A percentile compares a stretch with the other conserved stretches of the same genome.
These are phyloP conservation scores for Suhomyces anneliseae DNA, from an alignment of 1,139 yeast species.

Conservation along the genomic window DNA sequence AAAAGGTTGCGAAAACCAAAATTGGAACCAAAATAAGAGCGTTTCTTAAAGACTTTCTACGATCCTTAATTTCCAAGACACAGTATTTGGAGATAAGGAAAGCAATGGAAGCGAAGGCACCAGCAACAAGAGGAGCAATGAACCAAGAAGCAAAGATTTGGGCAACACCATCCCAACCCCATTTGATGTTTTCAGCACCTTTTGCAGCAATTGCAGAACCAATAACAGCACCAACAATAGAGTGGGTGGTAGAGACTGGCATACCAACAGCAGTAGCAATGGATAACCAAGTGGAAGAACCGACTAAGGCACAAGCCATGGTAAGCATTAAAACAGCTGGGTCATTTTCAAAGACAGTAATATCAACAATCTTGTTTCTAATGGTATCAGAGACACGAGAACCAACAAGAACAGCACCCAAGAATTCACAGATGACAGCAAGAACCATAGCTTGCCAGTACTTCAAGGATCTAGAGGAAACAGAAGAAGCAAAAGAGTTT, in stretches of 20 bases:
- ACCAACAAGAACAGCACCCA: conserved; percentile 76
- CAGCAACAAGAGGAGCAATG: conserved; percentile 75
- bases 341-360: conserved; percentile 46
- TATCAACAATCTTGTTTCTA: conserved; percentile 59
- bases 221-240: conserved; percentile 74
- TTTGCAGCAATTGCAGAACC: conserved; percentile 76
- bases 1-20: conserved; percentile 60
- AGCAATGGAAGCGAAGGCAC: conserved; percentile 57
- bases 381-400: conserved; percentile 71
- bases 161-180: conserved; percentile 79
- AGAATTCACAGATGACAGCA: conserved; percentile 67
- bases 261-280: conserved; percentile 66
- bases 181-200: conserved; percentile 54
- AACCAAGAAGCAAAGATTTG: conserved; percentile 81
- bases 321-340: conserved; percentile 75
- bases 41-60: conserved; percentile 43
- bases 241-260: conserved; percentile 81
- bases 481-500: conserved; percentile 72
- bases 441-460: conserved; percentile 76
- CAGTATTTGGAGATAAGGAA: conserved; percentile 59
- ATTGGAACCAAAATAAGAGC: conserved; percentile 61
- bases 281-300: conserved; percentile 73
- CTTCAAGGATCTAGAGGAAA: conserved; percentile 62
- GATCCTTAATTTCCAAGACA: conserved; percentile 60
- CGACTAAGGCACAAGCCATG: conserved; percentile 74